phyloP scores from a whole-genome alignment of 257 asterid species.

The Scutellaria baicalensis region DNA sequence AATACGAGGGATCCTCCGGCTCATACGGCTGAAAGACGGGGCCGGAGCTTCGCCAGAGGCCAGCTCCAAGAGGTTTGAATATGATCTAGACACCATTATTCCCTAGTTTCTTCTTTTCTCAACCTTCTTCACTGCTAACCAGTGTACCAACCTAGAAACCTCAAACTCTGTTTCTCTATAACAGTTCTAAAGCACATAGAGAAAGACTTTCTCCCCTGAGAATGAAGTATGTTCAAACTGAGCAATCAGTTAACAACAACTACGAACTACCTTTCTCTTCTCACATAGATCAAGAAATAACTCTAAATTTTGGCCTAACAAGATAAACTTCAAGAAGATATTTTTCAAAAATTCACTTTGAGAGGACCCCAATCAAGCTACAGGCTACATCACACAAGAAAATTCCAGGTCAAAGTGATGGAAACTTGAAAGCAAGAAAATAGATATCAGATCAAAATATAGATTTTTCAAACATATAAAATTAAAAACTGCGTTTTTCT shows the following conservation, averaged over 20 bases:
- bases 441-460: slow-evolving; percentile 35
- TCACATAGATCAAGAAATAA: slow-evolving; percentile 12
- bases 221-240: background rate
- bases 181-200: slow-evolving; percentile 17
- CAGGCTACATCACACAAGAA: slow-evolving; percentile 16
- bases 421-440: slow-evolving; percentile 14
- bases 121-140: background rate
- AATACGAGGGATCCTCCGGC: slow-evolving; percentile 66
- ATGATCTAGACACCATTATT: slow-evolving; percentile 79
- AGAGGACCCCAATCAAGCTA: slow-evolving; percentile 26
- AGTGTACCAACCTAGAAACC: slow-evolving; percentile 16
- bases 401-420: slow-evolving; percentile 11
- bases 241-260: background rate
- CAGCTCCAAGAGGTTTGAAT: slow-evolving; percentile 73
- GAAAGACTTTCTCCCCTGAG: background rate
- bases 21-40: slow-evolving; percentile 55
- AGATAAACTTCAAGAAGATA: slow-evolving; percentile 16
- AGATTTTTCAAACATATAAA: background rate
- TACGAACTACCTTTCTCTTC: background rate
- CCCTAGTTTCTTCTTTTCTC: background rate
- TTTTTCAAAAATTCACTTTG: slow-evolving; percentile 22
- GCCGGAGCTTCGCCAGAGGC: slow-evolving; percentile 82
- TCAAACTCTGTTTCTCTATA: slow-evolving; percentile 13
- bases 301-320: background rate
- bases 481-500: background rate